These are phyloP conservation scores for Penicillium sp. DNA, from an alignment of 2,329 filamentous ascomycete species.

Conservation along the genomic window DNA sequence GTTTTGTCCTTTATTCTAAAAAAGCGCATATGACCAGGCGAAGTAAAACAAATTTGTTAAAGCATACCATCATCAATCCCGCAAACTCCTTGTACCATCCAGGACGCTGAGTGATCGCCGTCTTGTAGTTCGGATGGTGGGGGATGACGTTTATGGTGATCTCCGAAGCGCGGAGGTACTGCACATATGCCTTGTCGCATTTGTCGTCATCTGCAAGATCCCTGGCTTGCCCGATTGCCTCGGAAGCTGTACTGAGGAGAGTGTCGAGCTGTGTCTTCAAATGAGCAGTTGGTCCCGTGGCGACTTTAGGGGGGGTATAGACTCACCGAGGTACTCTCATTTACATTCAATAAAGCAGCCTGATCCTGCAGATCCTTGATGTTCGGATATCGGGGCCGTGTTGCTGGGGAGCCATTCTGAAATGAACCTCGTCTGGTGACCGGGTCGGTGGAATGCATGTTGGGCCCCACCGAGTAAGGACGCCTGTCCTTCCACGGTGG, in stretches of 20 bases:
- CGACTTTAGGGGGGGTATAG: neutral
- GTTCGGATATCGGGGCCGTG: constrained; percentile 35
- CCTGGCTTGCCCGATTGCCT: constrained; percentile 37
- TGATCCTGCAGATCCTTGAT: constrained; percentile 45
- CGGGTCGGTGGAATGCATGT: constrained; percentile 30
- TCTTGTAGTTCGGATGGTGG: constrained; percentile 71
- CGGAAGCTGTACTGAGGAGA: constrained; percentile 36
- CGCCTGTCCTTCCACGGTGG: constrained; percentile 33
- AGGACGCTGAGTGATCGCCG: constrained; percentile 58
- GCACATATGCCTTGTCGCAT: constrained; percentile 74
- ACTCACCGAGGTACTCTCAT: constrained; percentile 35
- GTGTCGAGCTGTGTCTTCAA: constrained; percentile 31
- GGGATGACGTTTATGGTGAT: constrained; percentile 77
- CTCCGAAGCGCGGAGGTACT: constrained; percentile 80
- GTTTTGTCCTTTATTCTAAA: neutral
- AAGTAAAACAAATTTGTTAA: neutral
- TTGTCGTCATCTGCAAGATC: constrained; percentile 33
- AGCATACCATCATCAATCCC: constrained; percentile 48
- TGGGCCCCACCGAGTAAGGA: constrained; percentile 29
- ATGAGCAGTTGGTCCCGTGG: constrained; percentile 18
- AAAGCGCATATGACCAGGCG: neutral
- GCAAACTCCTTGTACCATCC: constrained; percentile 53
- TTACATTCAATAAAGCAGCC: constrained; percentile 34
- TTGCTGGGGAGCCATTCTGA: constrained; percentile 24
- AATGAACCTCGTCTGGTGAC: constrained; percentile 25